Conservation (phyloP, 805 yeast genomes). For the Myxozyma geophila region DNA sequence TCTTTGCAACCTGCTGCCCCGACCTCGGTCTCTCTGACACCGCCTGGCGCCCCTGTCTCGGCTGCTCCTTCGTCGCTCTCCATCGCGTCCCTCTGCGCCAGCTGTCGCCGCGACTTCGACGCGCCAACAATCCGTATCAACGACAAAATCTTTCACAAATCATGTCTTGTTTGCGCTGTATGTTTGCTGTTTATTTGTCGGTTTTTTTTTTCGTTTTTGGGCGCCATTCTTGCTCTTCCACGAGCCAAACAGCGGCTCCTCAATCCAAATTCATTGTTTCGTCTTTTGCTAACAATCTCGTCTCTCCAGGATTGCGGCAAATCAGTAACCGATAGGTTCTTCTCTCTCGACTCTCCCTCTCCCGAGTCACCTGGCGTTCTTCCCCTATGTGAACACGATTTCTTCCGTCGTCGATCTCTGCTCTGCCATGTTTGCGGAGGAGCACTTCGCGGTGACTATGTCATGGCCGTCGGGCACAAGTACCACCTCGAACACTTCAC, state of each 20-base stretch:
- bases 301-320: slow-evolving; percentile 65
- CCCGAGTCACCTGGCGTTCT: slow-evolving; percentile 62
- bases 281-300: background rate
- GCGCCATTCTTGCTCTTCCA: too few species aligned
- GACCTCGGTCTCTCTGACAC: background rate
- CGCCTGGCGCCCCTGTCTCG: background rate
- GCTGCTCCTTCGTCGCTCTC: slow-evolving; percentile 4
- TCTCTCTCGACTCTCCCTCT: slow-evolving; percentile 70
- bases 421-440: slow-evolving; percentile 85
- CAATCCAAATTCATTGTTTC: background rate
- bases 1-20: background rate
- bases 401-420: slow-evolving; percentile 80
- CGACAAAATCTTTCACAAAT: slow-evolving; percentile 28
- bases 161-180: slow-evolving; percentile 36
- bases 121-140: slow-evolving; percentile 34
- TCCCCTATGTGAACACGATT: slow-evolving; percentile 88
- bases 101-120: slow-evolving; percentile 22
- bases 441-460: slow-evolving; percentile 89
- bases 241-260: too few species aligned
- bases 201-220: slow-evolving; percentile 7
- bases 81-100: slow-evolving; percentile 17
- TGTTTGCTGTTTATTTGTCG: slow-evolving; percentile 2
- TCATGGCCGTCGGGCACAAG: slow-evolving; percentile 88
- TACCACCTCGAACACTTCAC: slow-evolving; percentile 95
- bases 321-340: slow-evolving; percentile 83